Conservation (phyloP, 176 grass and related monocot species). For the Triticum monococcum region DNA sequence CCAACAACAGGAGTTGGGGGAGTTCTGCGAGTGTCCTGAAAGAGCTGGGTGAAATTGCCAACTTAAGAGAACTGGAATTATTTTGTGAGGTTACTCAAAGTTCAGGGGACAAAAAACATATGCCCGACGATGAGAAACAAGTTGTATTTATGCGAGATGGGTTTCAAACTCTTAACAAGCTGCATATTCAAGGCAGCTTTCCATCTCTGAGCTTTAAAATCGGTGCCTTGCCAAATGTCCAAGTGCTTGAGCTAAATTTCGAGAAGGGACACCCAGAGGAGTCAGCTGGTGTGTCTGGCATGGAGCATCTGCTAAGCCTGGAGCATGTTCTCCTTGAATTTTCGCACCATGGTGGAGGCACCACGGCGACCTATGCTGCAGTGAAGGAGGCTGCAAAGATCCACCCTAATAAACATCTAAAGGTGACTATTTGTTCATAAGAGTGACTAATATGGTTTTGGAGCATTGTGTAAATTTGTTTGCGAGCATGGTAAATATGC, state of each 20-base stretch:
- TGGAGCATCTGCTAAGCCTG: conserved; percentile 17
- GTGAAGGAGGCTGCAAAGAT: neutral
- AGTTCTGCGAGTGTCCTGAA: neutral
- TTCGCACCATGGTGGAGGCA: neutral
- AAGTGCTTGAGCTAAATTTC: conserved; percentile 22
- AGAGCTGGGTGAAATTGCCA: too few species aligned
- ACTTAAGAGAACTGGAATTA: conserved; percentile 11
- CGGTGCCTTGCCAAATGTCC: neutral
- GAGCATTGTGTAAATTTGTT: neutral
- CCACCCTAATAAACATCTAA: neutral
- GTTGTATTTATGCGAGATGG: neutral
- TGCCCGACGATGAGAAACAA: too few species aligned
- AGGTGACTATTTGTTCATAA: neutral
- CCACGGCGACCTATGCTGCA: neutral
- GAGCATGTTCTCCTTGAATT: conserved; percentile 19
- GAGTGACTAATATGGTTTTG: neutral
- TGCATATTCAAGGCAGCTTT: neutral
- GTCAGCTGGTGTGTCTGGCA: neutral
- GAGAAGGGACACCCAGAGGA: neutral
- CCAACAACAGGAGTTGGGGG: neutral
- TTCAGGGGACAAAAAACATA: too few species aligned
- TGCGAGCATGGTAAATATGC: neutral
- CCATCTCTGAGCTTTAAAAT: conserved; percentile 14
- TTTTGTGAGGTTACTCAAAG: neutral
- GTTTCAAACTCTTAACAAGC: neutral